Evolutionary conservation across 768 basidiomycete species (phyloP).

Genomic region (Harrya chromipes): DNA sequence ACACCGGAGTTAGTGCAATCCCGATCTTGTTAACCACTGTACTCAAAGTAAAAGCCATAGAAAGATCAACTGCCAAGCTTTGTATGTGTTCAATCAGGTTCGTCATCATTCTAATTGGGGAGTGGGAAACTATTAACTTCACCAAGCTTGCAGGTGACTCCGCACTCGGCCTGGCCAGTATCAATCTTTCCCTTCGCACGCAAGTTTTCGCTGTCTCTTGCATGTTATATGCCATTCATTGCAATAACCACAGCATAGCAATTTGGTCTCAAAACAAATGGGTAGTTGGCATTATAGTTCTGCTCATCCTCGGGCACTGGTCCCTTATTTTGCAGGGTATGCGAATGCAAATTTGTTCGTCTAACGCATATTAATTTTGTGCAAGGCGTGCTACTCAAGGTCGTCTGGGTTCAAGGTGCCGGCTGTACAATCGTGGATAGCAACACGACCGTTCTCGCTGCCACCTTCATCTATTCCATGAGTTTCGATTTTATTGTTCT

Average conservation of each 20-base stretch:
- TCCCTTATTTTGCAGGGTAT: constrained; percentile 63
- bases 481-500: constrained; percentile 65
- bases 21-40: neutral
- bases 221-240: neutral
- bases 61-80: constrained; percentile 40
- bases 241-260: constrained; percentile 44
- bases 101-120: neutral
- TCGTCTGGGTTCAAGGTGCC: constrained; percentile 45
- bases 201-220: constrained; percentile 11
- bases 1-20: constrained; percentile 22
- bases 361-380: neutral
- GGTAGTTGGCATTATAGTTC: constrained; percentile 47
- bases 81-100: constrained; percentile 50
- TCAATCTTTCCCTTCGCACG: constrained; percentile 48
- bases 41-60: constrained; percentile 18
- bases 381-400: constrained; percentile 58
- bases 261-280: constrained; percentile 61
- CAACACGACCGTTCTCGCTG: constrained; percentile 60
- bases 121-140: neutral
- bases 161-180: constrained; percentile 43
- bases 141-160: constrained; percentile 41
- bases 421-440: constrained; percentile 58
- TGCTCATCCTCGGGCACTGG: constrained; percentile 68
- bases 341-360: neutral
- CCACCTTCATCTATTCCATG: constrained; percentile 78